These are phyloP conservation scores for Fraxinus baroniana DNA, from an alignment of 305 asterid species.

Conservation along the genomic window DNA sequence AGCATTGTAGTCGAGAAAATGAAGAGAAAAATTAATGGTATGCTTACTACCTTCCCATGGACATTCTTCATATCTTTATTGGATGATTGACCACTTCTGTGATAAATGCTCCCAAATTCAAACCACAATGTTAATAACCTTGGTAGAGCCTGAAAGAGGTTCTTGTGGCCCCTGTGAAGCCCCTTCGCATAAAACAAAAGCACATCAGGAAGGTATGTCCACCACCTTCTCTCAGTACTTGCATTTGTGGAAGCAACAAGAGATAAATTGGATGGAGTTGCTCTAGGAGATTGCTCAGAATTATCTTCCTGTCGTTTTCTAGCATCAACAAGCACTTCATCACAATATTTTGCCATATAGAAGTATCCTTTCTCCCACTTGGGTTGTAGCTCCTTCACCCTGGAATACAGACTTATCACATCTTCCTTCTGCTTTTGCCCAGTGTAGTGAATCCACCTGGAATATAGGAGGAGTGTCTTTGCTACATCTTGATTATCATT, in stretches of 20 bases:
- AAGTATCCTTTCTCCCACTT: constrained; percentile 96
- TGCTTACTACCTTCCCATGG: constrained; percentile 61
- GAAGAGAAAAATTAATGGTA: constrained; percentile 19
- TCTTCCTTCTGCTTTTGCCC: constrained; percentile 98
- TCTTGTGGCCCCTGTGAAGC: constrained; percentile 89
- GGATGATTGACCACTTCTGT: constrained; percentile 52
- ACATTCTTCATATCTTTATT: constrained; percentile 64
- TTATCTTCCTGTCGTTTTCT: constrained; percentile 87
- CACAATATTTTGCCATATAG: constrained; percentile 92
- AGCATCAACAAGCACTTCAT: constrained; percentile 94
- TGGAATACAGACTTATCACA: constrained; percentile 77
- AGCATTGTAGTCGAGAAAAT: constrained; percentile 7
- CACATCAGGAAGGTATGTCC: constrained; percentile 87
- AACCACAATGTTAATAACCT: constrained; percentile 94
- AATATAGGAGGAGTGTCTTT: constrained; percentile 84
- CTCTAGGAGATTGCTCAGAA: constrained; percentile 52
- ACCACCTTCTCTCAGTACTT: constrained; percentile 75
- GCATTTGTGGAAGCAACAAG: constrained; percentile 47
- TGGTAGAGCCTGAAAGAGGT: constrained; percentile 98
- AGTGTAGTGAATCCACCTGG: constrained; percentile 95
- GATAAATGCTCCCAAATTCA: constrained; percentile 75
- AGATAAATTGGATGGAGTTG: constrained; percentile 44
- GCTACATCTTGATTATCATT: constrained; percentile 70
- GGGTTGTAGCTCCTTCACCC: constrained; percentile 94
- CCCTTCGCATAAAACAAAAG: constrained; percentile 88